Evolutionary conservation across 306 rosid species (phyloP).

Genomic region (Hippophae rhamnoides): DNA sequence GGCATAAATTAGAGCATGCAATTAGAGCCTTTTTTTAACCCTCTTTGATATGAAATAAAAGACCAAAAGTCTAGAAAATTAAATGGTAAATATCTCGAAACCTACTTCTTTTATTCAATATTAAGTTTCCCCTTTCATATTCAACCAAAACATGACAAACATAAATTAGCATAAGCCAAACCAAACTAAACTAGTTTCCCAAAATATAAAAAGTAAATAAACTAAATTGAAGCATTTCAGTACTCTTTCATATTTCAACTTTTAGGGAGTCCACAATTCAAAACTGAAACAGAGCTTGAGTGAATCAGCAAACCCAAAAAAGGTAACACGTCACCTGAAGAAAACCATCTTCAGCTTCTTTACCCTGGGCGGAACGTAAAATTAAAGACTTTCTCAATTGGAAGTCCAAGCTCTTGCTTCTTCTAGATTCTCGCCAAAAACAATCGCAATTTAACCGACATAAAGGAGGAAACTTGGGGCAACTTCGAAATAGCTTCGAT

Average conservation of each 20-base stretch:
- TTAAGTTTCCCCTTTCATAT: too few species aligned
- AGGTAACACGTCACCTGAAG: constrained; percentile 30
- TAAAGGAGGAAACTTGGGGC: constrained; percentile 25
- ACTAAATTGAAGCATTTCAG: background rate
- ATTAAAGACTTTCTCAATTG: constrained; percentile 20
- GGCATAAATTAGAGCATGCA: background rate
- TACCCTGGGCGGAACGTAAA: constrained; percentile 40
- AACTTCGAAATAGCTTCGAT: constrained; percentile 17
- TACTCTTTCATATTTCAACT: background rate
- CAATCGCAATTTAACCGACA: constrained; percentile 13
- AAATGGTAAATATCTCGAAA: too few species aligned
- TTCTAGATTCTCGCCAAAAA: constrained; percentile 21
- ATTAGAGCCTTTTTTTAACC: too few species aligned
- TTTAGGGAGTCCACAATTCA: background rate
- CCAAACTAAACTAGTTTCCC: too few species aligned
- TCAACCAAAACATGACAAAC: too few species aligned
- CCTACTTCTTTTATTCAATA: too few species aligned
- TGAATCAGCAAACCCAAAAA: constrained; percentile 6
- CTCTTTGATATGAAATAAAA: too few species aligned
- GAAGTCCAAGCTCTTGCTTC: constrained; percentile 13
- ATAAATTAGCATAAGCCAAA: too few species aligned
- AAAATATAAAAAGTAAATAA: too few species aligned
- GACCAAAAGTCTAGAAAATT: too few species aligned
- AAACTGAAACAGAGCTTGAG: background rate
- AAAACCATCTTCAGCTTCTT: constrained; percentile 55